A percentile compares a stretch with the other conserved stretches of the same genome.
Conservation (phyloP, 2,329 filamentous ascomycete genomes). For the Colletotrichum agaves region DNA sequence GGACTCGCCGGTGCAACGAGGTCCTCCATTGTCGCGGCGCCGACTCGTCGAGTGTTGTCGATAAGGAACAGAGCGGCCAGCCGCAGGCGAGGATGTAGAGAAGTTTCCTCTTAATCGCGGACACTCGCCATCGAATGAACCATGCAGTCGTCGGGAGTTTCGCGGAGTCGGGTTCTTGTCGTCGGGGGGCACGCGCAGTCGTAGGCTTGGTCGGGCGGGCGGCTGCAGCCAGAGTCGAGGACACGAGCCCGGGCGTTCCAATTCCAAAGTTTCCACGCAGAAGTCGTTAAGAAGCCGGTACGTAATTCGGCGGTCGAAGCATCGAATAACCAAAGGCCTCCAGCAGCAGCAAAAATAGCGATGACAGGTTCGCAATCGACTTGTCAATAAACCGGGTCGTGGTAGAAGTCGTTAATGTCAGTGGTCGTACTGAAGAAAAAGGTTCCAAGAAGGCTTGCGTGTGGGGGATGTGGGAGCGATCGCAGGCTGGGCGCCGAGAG, state of each 20-base stretch:
- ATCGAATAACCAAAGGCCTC: conserved; percentile 11
- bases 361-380: conserved; percentile 10
- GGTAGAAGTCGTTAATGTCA: conserved; percentile 16
- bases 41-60: conserved; percentile 40
- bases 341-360: not conserved
- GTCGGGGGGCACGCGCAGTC: conserved; percentile 23
- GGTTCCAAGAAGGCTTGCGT: conserved; percentile 36
- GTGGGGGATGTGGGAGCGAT: conserved; percentile 39
- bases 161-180: conserved; percentile 18
- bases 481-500: conserved; percentile 41
- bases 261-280: not conserved
- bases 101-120: conserved; percentile 39
- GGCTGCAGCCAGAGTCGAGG: conserved; percentile 31
- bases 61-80: conserved; percentile 41
- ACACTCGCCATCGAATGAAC: conserved; percentile 48
- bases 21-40: conserved; percentile 44
- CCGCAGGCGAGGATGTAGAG: conserved; percentile 40
- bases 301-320: conserved; percentile 18
- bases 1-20: conserved; percentile 28
- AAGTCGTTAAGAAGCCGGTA: not conserved
- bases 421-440: conserved; percentile 17
- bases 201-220: conserved; percentile 34
- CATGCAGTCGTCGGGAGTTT: conserved; percentile 26
- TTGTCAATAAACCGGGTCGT: conserved; percentile 30
- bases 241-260: conserved; percentile 25